phyloP scores from a whole-genome alignment of 768 basidiomycete genomes.

The Collybia mongolica region DNA sequence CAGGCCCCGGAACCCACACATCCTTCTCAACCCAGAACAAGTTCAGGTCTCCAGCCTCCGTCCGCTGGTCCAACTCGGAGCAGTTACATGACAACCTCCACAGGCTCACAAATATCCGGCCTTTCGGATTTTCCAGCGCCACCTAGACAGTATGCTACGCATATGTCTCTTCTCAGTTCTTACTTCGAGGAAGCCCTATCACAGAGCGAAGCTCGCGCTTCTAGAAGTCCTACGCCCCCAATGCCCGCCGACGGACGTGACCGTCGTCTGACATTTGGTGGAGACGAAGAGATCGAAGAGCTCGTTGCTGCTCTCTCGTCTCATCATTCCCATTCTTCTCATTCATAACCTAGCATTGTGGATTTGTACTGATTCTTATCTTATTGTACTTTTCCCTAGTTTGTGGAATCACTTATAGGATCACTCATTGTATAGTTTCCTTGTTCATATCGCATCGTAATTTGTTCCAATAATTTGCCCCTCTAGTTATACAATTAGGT shows the following conservation, averaged over 20 bases:
- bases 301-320: slow-evolving; percentile 23
- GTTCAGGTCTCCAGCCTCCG: slow-evolving; percentile 31
- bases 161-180: slow-evolving; percentile 42
- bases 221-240: slow-evolving; percentile 4
- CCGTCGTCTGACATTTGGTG: slow-evolving; percentile 22
- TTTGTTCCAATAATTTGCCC: no score
- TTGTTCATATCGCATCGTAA: no score
- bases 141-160: slow-evolving; percentile 36
- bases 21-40: slow-evolving; percentile 1
- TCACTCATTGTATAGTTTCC: no score
- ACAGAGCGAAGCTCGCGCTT: slow-evolving; percentile 12
- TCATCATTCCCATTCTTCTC: slow-evolving; percentile 15
- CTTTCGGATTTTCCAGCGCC: slow-evolving; percentile 74
- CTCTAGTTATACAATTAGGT: no score
- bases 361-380: slow-evolving; percentile 1
- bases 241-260: slow-evolving; percentile 6
- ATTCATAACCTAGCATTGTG: not conserved
- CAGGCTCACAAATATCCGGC: slow-evolving; percentile 61
- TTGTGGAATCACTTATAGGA: not conserved
- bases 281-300: slow-evolving; percentile 26
- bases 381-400: slow-evolving; percentile 2
- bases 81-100: slow-evolving; percentile 66
- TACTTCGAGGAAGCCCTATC: slow-evolving; percentile 35
- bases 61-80: slow-evolving; percentile 34
- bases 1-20: not conserved